Evolutionary conservation across 1,284 basidiomycete species (phyloP), one percentile per base, ranked within the genome.

Genomic region (Malassezia nana): DNA sequence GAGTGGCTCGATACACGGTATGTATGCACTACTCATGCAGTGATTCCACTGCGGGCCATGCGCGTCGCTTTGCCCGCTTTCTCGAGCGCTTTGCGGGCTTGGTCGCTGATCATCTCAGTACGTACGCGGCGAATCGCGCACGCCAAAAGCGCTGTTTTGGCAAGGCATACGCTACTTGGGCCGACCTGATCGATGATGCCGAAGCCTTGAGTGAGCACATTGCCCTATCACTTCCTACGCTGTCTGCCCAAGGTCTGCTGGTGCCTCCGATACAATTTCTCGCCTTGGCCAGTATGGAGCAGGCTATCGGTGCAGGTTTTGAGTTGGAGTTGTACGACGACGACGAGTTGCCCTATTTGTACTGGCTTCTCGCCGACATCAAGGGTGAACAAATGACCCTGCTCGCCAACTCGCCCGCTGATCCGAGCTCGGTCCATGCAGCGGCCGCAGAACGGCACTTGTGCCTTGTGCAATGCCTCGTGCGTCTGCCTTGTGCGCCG

Each of bases 71-170:
- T 1, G 15, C 15, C n/a, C 28, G 29, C 26, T 56, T 56, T 29
- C 9, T 56, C 16, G 20, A 47, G 20, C 33, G 43, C n/a, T 15
- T 56, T 4, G 29, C 48, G 3, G 33, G 41, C 4, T 20, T 46
- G 6, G 4, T 51, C 0, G 50, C 49, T 7, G 42, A 50, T 10
- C n/a, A 29, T 18, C 43, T 56, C 7, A 22, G 16, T 10, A 39
- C 42, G 1, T 31, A 41, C n/a, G 48, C 22, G 2, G 29, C 39
- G 38, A 56, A 56, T 18, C 54, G 49, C 15, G 24, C 48, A 20
- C 42, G 54, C n/a, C 48, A 56, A 30, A 51, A 46, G n/a, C 54
- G 54, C n/a, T 3, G 12, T 1, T 35, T 56, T 29, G 35, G 47
- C 25, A 56, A 56, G 42, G 48, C 43, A 12, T 56, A 46, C 33